These are phyloP conservation scores for Fusarium pseudoanthophilum DNA, from an alignment of 2,329 filamentous ascomycete species.

Conservation along the genomic window DNA sequence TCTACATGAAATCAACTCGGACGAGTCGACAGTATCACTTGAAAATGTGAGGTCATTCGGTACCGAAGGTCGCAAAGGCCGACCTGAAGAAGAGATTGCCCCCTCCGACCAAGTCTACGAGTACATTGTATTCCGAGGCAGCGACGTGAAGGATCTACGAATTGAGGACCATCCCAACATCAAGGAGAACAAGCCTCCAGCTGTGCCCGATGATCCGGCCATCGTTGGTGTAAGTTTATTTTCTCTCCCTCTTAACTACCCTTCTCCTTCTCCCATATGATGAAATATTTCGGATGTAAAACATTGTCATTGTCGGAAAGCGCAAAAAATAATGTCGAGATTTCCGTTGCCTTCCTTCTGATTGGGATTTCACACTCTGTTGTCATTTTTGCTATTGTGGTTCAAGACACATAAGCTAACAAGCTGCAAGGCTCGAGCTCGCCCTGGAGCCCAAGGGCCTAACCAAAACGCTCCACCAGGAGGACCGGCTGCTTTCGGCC, in stretches of 20 bases:
- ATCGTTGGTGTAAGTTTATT: constrained; percentile 94
- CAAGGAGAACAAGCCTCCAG: constrained; percentile 78
- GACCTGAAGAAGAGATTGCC: constrained; percentile 82
- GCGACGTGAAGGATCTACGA: constrained; percentile 96
- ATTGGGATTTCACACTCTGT: constrained; percentile 55
- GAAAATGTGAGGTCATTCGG: constrained; percentile 96
- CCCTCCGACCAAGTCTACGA: constrained; percentile 92
- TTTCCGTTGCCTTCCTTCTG: constrained; percentile 99
- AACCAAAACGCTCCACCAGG: constrained; percentile 50
- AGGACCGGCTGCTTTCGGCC: constrained; percentile 54
- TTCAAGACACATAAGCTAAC: constrained; percentile 46
- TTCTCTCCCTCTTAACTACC: neutral
- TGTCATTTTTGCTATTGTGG: constrained; percentile 21
- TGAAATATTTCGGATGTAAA: constrained; percentile 98
- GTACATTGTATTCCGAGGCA: constrained; percentile 98
- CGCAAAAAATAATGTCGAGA: constrained; percentile 96
- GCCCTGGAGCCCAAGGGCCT: constrained; percentile 49
- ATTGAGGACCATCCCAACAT: constrained; percentile 85
- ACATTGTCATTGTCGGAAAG: constrained; percentile 82
- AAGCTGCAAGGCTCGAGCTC: constrained; percentile 53
- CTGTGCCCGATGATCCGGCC: constrained; percentile 92
- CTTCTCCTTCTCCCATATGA: constrained; percentile 67
- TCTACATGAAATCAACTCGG: constrained; percentile 97
- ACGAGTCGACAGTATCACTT: constrained; percentile 94
- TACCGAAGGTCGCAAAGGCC: constrained; percentile 87